Base-by-base conservation (phyloP, 2,329 filamentous ascomycete genomes). In the Diaporthe eres region DNA sequence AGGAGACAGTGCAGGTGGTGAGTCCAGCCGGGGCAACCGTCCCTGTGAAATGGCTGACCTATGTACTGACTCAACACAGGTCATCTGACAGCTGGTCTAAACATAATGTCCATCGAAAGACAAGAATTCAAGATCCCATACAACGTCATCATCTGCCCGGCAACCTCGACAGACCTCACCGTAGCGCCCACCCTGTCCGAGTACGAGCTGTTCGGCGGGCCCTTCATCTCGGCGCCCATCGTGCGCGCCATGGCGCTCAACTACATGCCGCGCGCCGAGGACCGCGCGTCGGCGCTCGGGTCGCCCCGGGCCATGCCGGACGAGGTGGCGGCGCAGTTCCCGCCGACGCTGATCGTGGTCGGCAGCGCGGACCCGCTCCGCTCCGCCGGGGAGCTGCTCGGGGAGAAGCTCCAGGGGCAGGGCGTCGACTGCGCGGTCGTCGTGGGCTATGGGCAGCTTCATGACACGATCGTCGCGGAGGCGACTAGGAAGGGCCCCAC, bases 1-100 rank as follows among this genome's bases (percentile, higher is more conserved):
- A 28, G 67, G 67, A 15, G 67, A 71, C 9, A 71, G 67, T 19
- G 67, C 67, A 28, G 67, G 67, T 9, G 49, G 47, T 71, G 9
- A 39, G 60, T 37, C n/a, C 13, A n/a, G n/a, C 22, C 7, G 3
- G 17, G 2, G 3, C 25, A 22, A 1, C 0, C 6, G 3, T 7
- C 12, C 7, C n/a, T 22, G 3, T 17, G 25, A 6, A 8, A 12
- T n/a, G 4, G 13, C 3, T n/a, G 6, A 1, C 17, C 7, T 9
- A 17, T 8, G 22, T 28, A 9, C 28, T 49, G 19, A 65, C 42
- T 4, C 7, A 19, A 2, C 2, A 4, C 25, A 71, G 67, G 47
- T 22, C 67, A 71, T 10, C 67, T 71, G 12, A 19, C 49, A 39
- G 34, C 67, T 2, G 67, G 49, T 9, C 34, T 71, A 7, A 71